Conservation (phyloP, 306 rosid genomes). For the Gynostemma pentaphyllum region DNA sequence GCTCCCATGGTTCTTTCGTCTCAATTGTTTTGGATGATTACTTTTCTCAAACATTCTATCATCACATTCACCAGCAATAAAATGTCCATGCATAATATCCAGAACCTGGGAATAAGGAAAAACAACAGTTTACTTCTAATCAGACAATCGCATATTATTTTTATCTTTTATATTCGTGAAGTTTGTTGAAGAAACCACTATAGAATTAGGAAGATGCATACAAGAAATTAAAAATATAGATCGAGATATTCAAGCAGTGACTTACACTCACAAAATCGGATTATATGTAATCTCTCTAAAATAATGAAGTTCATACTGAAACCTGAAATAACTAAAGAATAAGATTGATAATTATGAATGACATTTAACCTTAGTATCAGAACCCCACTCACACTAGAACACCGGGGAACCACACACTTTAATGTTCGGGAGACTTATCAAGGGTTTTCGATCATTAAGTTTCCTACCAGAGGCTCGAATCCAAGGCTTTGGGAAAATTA, state of each 20-base stretch:
- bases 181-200: background rate
- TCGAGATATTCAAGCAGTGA: background rate
- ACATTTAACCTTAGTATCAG: too few relatives aligned
- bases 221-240: background rate
- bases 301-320: background rate
- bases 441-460: too few relatives aligned
- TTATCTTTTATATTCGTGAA: background rate
- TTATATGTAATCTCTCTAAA: background rate
- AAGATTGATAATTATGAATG: background rate
- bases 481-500: too few relatives aligned
- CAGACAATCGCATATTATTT: background rate
- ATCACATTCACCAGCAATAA: background rate
- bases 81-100: background rate
- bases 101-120: background rate
- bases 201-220: background rate
- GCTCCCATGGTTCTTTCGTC: conserved; percentile 13
- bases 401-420: too few relatives aligned
- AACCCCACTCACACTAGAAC: too few relatives aligned
- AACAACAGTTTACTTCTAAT: background rate
- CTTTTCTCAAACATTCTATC: background rate
- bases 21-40: background rate
- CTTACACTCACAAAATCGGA: background rate
- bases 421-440: too few relatives aligned
- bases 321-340: background rate
- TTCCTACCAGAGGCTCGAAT: too few relatives aligned